Conservation (phyloP, 2,329 filamentous ascomycete species). For the Fusarium sp. region DNA sequence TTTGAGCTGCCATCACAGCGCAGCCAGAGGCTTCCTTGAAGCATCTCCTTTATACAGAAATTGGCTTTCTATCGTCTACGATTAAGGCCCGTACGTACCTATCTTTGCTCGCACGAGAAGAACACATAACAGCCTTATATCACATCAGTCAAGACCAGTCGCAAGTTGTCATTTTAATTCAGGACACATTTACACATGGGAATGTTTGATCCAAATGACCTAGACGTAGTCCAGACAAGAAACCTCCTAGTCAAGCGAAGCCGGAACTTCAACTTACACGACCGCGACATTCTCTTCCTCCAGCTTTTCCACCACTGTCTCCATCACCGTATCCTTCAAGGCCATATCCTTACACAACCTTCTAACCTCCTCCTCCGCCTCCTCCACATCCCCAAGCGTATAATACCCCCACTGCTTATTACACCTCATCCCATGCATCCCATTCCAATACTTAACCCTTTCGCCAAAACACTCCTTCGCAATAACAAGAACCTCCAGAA, state of each 20-base stretch:
- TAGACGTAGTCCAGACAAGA: too few species aligned
- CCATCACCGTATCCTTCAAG: background rate
- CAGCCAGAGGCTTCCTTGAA: too few species aligned
- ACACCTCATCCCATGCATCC: background rate
- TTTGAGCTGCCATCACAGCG: too few species aligned
- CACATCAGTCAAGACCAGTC: too few species aligned
- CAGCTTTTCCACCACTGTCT: too few species aligned
- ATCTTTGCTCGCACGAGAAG: background rate
- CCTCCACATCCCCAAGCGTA: background rate
- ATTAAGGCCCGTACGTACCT: too few species aligned
- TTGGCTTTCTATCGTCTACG: too few species aligned
- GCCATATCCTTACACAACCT: background rate
- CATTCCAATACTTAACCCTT: background rate
- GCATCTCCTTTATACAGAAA: too few species aligned
- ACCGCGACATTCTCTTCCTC: background rate
- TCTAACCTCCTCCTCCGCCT: background rate
- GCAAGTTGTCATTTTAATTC: too few species aligned
- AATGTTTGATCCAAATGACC: too few species aligned
- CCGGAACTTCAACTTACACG: background rate
- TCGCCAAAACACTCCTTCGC: background rate
- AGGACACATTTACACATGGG: too few species aligned
- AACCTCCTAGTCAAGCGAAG: background rate
- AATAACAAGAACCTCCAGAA: background rate
- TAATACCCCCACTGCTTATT: constrained; percentile 13
- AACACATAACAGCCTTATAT: too few species aligned